These are phyloP conservation scores for Stromatinia cepivora DNA, from an alignment of 2,329 filamentous ascomycete species.

Conservation along the genomic window DNA sequence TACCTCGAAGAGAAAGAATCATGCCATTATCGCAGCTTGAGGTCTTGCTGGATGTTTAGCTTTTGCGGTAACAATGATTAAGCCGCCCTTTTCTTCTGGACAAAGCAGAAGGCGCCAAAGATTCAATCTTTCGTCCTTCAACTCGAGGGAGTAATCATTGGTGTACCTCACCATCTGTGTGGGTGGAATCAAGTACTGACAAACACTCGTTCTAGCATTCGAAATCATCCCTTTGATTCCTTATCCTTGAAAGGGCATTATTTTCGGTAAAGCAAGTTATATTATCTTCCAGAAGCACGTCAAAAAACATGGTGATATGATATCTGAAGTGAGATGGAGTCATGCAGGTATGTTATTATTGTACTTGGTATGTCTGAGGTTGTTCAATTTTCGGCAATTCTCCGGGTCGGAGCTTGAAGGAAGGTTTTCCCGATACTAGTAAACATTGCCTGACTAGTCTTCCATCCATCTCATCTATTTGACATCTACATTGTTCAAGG, in stretches of 20 bases:
- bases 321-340: neutral
- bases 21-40: neutral
- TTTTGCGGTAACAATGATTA: neutral
- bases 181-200: neutral
- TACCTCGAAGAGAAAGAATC: neutral
- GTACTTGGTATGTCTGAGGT: neutral
- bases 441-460: neutral
- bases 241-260: neutral
- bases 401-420: neutral
- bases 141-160: neutral
- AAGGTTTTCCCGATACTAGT: neutral
- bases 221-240: neutral
- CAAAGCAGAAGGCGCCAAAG: neutral
- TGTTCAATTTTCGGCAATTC: constrained; percentile 11
- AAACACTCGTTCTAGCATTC: constrained; percentile 8
- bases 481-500: neutral
- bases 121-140: neutral
- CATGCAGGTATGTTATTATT: neutral
- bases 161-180: neutral
- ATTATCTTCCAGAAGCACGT: neutral
- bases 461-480: neutral
- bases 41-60: neutral
- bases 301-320: neutral
- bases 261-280: neutral
- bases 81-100: neutral